These are phyloP conservation scores for Cornus suecica DNA, from an alignment of 148 eudicot genomes.

Conservation along the genomic window DNA sequence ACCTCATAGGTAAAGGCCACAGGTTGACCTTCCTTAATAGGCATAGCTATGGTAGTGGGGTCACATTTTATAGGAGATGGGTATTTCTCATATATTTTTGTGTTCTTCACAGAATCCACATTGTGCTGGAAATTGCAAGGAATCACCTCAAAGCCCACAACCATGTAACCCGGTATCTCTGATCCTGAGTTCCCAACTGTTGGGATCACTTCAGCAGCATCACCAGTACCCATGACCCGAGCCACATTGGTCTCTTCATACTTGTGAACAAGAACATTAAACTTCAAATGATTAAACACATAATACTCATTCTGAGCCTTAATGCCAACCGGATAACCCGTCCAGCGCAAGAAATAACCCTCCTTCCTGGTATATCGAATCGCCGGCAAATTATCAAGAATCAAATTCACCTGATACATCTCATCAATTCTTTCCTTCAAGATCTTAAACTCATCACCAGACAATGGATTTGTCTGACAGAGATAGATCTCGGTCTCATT, in stretches of 20 bases:
- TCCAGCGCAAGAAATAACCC: slow-evolving; percentile 55
- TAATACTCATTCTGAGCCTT: slow-evolving; percentile 66
- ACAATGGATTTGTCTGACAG: slow-evolving; percentile 55
- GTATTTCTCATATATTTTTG: slow-evolving; percentile 55
- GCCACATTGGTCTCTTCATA: slow-evolving; percentile 75
- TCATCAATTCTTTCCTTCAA: slow-evolving; percentile 74
- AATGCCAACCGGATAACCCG: slow-evolving; percentile 71
- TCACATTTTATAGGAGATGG: slow-evolving; percentile 62
- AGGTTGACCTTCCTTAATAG: slow-evolving; percentile 57
- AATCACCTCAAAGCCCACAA: slow-evolving; percentile 75
- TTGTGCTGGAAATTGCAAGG: slow-evolving; percentile 64
- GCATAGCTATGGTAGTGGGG: slow-evolving; percentile 49
- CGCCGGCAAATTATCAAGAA: slow-evolving; percentile 78
- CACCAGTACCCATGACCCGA: slow-evolving; percentile 74
- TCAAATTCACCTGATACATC: slow-evolving; percentile 86
- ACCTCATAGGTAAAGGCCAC: slow-evolving; percentile 67
- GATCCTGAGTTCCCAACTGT: slow-evolving; percentile 34
- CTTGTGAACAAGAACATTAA: slow-evolving; percentile 72
- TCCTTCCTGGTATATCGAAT: slow-evolving; percentile 69
- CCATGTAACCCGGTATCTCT: slow-evolving; percentile 54
- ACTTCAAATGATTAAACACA: slow-evolving; percentile 69
- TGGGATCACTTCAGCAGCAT: slow-evolving; percentile 67
- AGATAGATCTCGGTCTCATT: slow-evolving; percentile 65
- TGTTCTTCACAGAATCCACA: slow-evolving; percentile 42
- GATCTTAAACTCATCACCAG: slow-evolving; percentile 61